A percentile compares a stretch with the other conserved stretches of the same genome.
Evolutionary conservation across 139 green algal species (phyloP).

Genomic region (Zygnema cylindricum): DNA sequence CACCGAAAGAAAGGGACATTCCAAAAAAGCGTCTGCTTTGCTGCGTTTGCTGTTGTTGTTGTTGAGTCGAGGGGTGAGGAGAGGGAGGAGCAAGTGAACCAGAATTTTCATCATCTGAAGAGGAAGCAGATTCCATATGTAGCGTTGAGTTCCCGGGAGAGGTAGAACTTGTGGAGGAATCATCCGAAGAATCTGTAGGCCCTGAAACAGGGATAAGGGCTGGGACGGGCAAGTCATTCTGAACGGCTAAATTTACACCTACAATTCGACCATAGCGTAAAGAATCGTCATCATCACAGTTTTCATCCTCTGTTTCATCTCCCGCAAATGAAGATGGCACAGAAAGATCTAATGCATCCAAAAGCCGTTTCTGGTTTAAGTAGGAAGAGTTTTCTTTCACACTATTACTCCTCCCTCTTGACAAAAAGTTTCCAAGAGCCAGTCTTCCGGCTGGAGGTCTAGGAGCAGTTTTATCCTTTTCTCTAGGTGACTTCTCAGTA

Average conservation of each 20-base stretch:
- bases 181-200: background rate
- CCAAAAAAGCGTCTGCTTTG: background rate
- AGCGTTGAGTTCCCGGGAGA: background rate
- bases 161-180: background rate
- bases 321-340: background rate
- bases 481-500: background rate
- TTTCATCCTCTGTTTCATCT: background rate
- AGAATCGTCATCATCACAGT: background rate
- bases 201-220: background rate
- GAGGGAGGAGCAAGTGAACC: background rate
- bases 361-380: background rate
- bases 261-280: background rate
- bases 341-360: background rate
- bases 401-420: background rate
- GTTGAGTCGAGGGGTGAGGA: background rate
- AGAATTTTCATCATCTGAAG: background rate
- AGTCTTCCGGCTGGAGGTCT: background rate
- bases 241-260: slow-evolving; percentile 1
- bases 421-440: background rate
- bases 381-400: background rate
- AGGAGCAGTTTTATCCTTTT: background rate
- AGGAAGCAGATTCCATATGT: background rate
- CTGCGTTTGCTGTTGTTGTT: background rate
- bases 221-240: slow-evolving; percentile 9
- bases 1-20: background rate